Evolutionary conservation across 257 asterid genomes (phyloP), one percentile per base, ranked within the genome.

Genomic region (Solanum raphanifolium): DNA sequence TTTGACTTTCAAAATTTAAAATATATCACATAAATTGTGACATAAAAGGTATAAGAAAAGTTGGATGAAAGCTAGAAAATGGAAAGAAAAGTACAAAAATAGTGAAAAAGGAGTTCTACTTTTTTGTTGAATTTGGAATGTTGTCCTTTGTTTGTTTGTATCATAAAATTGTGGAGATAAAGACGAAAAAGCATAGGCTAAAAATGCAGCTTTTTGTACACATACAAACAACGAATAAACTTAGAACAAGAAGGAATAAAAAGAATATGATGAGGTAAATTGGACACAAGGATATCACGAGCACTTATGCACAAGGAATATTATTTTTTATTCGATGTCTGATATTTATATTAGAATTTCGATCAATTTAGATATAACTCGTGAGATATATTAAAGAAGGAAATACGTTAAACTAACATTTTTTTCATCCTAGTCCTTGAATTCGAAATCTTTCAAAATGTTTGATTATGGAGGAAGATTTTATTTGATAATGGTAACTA

Each of bases 251-350:
- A 86, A 86, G 86, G 89, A 86, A 87, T 87, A 88, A 84, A 74
- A 35, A 69, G 73, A 88, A 62, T 71, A 68, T 75, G 90, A 89
- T 89, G 76, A 74, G 18, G 27, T 72, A 72, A 32, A 69, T 39
- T 83, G 87, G 88, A 91, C 91, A 83, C 18, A 87, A 66, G 35
- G 68, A 43, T 21, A 83, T 93, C 91, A 92, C 93, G 92, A 90
- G 91, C 89, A 84, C 89, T 87, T 20, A 65, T 83, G 46, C n/a
- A 69, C 46, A 25, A 68, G 21, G 10, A 68, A 13, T 3, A 34
- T 4, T 73, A 9, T 16, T 35, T 74, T 35, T 35, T 35, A 74
- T 5, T 74, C 1, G 5, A 6, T 35, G 2, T 71, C 2, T 71
- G 15, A 18, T 18, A 8, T 72, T 72, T 12, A 18, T 32, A 72